Evolutionary conservation across 371 early-diverging fungal genomes (phyloP).

Genomic region (Ordospora colligata): DNA sequence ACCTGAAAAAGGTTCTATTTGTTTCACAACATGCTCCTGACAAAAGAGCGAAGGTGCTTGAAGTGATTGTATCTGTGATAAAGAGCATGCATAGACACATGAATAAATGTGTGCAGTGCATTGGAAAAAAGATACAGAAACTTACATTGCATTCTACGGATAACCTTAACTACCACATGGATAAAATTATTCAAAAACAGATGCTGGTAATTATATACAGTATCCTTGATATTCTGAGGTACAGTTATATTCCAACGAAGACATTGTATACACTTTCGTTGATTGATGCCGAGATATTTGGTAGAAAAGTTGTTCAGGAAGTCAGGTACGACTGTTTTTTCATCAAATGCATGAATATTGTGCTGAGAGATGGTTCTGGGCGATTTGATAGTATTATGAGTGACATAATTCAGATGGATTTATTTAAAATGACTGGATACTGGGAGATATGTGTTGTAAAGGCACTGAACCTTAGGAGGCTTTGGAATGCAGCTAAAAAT

Average conservation of each 20-base stretch:
- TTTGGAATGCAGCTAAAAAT: neutral
- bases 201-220: neutral
- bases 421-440: neutral
- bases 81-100: neutral
- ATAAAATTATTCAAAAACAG: neutral
- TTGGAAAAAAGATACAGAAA: neutral
- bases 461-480: neutral
- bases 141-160: neutral
- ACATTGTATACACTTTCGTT: neutral
- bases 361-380: neutral
- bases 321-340: conserved; percentile 1
- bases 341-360: conserved; percentile 3
- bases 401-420: neutral
- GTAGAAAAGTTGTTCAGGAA: neutral
- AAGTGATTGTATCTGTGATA: neutral
- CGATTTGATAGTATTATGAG: neutral
- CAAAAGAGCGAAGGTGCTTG: neutral
- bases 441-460: neutral
- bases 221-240: neutral
- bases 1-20: neutral
- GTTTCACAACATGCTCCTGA: neutral
- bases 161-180: neutral
- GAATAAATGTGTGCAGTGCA: neutral
- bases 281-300: neutral
- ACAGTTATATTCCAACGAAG: neutral